Evolutionary conservation across 225 moss, liverwort and hornwort genomes (phyloP).

Genomic region (Pseudoscleropodium purum): DNA sequence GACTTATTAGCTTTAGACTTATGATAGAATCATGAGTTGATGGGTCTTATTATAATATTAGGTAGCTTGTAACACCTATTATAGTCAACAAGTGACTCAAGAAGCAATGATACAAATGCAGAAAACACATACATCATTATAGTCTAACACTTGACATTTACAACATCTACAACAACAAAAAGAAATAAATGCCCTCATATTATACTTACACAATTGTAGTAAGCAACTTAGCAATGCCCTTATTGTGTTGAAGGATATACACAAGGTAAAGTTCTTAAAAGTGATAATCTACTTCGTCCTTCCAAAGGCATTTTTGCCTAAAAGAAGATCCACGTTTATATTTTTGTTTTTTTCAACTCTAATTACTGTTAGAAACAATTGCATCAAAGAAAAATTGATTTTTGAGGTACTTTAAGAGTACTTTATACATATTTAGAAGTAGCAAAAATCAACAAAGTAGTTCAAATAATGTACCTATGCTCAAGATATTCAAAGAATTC

Average conservation of each 20-base stretch:
- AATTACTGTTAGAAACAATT: not conserved
- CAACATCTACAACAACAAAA: not conserved
- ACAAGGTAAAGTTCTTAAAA: fast-evolving
- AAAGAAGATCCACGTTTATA: not conserved
- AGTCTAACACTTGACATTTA: not conserved
- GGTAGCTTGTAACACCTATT: not conserved
- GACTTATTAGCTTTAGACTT: not conserved
- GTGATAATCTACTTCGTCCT: fast-evolving
- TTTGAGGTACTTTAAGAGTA: too few species aligned
- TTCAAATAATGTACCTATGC: not conserved
- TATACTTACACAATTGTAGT: fast-evolving
- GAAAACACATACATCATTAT: not conserved
- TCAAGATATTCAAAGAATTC: not conserved
- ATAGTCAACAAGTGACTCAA: not conserved
- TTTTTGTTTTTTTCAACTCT: not conserved
- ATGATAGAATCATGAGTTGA: fast-evolving
- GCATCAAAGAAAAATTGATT: not conserved
- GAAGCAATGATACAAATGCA: not conserved
- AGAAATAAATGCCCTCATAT: not conserved
- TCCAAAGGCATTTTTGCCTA: not conserved
- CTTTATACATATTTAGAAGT: too few species aligned
- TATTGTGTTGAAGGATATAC: not conserved
- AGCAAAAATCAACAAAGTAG: not conserved
- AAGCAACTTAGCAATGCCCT: not conserved
- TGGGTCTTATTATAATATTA: too few species aligned